These are phyloP conservation scores for Tetrastigma voinierianum DNA, from an alignment of 164 flowering plant species.

Conservation along the genomic window DNA sequence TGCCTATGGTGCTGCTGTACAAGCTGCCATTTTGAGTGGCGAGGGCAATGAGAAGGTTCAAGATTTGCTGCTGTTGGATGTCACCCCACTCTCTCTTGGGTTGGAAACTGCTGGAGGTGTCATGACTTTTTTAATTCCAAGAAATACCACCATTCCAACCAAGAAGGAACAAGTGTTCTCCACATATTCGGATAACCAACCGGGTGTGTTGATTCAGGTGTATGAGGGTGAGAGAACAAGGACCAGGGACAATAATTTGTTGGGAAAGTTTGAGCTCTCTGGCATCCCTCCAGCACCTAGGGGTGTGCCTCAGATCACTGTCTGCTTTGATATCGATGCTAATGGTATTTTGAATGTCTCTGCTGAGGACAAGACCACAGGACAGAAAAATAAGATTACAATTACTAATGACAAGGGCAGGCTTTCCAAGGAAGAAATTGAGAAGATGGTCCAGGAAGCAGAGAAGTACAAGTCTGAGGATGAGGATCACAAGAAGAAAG, in stretches of 20 bases:
- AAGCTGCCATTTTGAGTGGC: conserved; percentile 26
- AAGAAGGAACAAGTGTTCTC: conserved; percentile 15
- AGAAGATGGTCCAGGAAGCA: conserved; percentile 8
- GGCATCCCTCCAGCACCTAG: too few species aligned
- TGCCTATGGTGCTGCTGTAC: conserved; percentile 32
- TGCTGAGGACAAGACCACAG: conserved; percentile 1
- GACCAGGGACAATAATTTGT: conserved; percentile 29
- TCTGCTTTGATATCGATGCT: too few species aligned
- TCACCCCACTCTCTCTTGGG: too few species aligned
- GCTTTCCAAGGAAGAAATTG: neutral
- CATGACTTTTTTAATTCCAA: neutral
- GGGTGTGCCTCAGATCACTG: too few species aligned
- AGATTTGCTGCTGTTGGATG: conserved; percentile 8
- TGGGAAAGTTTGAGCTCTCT: neutral
- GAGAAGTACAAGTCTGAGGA: conserved; percentile 3
- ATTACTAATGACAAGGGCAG: conserved; percentile 6
- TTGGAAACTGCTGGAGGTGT: conserved; percentile 34
- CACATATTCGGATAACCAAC: conserved; percentile 29
- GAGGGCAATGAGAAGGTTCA: conserved; percentile 31
- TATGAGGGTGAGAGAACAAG: conserved; percentile 33
- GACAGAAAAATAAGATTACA: conserved; percentile 5
- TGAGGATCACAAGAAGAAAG: neutral
- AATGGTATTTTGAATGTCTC: conserved; percentile 19
- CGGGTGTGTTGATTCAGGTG: conserved; percentile 29
- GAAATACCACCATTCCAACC: conserved; percentile 35